A percentile compares a stretch with the other conserved stretches of the same genome.
Conservation (phyloP, 163 green algal genomes). For the Chlamydomonas reinhardtii region DNA sequence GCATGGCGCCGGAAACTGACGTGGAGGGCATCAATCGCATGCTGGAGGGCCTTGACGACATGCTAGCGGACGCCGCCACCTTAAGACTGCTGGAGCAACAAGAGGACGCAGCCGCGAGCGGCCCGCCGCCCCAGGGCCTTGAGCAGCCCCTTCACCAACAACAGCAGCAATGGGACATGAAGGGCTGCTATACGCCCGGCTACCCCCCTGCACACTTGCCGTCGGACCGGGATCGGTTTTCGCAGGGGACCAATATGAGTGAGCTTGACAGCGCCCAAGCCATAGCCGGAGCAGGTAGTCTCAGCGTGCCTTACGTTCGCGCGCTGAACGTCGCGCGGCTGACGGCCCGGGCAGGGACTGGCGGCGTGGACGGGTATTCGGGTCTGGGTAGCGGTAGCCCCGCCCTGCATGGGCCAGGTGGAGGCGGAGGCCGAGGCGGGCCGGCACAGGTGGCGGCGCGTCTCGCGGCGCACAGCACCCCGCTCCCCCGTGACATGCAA, state of each 20-base stretch:
- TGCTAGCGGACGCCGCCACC: background rate
- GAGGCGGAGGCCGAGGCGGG: no score
- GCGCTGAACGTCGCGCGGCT: background rate
- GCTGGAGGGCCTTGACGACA: conserved; percentile 3
- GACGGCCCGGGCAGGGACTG: background rate
- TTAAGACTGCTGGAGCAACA: background rate
- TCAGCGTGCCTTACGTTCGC: background rate
- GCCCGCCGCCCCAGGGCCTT: background rate
- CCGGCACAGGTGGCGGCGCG: no score
- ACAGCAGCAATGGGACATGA: background rate
- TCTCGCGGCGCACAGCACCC: no score
- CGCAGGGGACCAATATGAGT: background rate
- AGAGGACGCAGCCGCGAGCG: background rate
- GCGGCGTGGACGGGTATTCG: no score
- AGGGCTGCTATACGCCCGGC: background rate
- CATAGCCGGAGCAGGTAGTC: background rate
- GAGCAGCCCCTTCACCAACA: background rate
- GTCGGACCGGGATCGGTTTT: no score
- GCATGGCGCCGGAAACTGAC: background rate
- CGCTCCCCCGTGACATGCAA: no score
- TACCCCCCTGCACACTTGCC: no score
- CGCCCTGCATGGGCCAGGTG: no score
- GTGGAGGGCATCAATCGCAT: background rate
- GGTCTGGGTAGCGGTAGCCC: no score
- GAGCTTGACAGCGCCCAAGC: background rate